phyloP scores from a whole-genome alignment of 2,329 filamentous ascomycete species.

The Cercospora berteroae region DNA sequence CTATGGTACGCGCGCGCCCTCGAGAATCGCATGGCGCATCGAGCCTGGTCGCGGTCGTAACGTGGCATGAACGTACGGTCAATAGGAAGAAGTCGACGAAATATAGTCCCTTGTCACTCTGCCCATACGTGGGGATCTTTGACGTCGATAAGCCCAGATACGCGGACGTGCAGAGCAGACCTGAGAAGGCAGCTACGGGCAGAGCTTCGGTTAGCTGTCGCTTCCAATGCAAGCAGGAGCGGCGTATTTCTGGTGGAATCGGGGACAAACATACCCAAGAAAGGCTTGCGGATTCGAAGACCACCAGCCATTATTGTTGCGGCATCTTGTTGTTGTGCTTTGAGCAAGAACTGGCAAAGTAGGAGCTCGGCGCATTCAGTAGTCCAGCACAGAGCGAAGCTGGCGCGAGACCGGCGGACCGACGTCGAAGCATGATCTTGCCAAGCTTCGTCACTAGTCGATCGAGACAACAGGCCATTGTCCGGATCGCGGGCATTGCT shows the following conservation, averaged over 20 bases:
- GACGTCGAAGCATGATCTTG: neutral
- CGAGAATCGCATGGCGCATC: neutral
- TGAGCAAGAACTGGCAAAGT: neutral
- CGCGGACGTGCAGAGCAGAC: slow-evolving; percentile 67
- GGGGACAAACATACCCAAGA: slow-evolving; percentile 67
- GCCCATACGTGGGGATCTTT: slow-evolving; percentile 62
- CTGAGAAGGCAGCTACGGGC: slow-evolving; percentile 47
- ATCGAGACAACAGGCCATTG: slow-evolving; percentile 1
- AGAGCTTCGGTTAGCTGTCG: slow-evolving; percentile 11
- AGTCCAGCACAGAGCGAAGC: neutral
- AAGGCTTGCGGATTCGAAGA: slow-evolving; percentile 81
- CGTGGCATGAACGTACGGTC: slow-evolving; percentile 53
- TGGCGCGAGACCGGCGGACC: neutral
- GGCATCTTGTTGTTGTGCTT: neutral
- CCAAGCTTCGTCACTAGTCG: slow-evolving; percentile 3
- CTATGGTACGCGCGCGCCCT: neutral
- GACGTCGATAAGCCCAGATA: slow-evolving; percentile 72
- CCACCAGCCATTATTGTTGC: slow-evolving; percentile 34
- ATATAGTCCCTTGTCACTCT: slow-evolving; percentile 82
- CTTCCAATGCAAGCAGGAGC: neutral
- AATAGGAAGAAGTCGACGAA: slow-evolving; percentile 85
- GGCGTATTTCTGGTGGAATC: neutral
- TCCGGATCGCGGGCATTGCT: neutral
- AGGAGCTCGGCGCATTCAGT: neutral
- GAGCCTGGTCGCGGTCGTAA: neutral